phyloP scores from a whole-genome alignment of 2,329 filamentous ascomycete genomes.

The Leptographium wingfieldii region DNA sequence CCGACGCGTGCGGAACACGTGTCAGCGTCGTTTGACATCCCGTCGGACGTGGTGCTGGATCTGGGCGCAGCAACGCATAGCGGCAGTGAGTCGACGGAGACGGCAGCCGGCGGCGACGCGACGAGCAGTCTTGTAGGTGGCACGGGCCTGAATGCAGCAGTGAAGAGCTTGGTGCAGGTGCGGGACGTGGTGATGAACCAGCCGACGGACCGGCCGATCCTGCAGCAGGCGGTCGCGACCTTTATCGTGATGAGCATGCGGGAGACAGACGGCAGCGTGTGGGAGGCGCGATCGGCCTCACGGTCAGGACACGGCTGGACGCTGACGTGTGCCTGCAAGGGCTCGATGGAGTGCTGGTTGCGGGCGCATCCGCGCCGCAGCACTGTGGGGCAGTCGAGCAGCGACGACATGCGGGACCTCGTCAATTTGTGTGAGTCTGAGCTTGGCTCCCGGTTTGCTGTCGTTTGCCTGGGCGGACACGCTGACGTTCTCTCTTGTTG shows the following conservation, averaged over 20 bases:
- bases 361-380: conserved; percentile 27
- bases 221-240: conserved; percentile 37
- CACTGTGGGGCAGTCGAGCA: conserved; percentile 36
- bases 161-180: not conserved
- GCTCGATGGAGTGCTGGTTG: conserved; percentile 38
- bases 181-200: conserved; percentile 25
- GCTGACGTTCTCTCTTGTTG: conserved; percentile 3
- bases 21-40: conserved; percentile 32
- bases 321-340: conserved; percentile 40
- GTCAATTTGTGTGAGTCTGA: conserved; percentile 28
- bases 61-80: conserved; percentile 14
- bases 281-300: conserved; percentile 33
- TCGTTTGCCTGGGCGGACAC: too few species aligned
- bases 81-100: not conserved
- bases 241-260: conserved; percentile 32
- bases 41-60: conserved; percentile 29
- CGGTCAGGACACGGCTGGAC: conserved; percentile 36
- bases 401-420: conserved; percentile 31
- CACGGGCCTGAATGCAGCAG: conserved; percentile 15
- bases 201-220: conserved; percentile 31
- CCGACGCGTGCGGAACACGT: conserved; percentile 38
- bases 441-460: too few species aligned
- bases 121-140: conserved; percentile 20
- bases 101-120: conserved; percentile 11
- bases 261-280: conserved; percentile 33